Base-by-base conservation (phyloP, 192 early-diverging fungal species). In the Mortierella claussenii region DNA sequence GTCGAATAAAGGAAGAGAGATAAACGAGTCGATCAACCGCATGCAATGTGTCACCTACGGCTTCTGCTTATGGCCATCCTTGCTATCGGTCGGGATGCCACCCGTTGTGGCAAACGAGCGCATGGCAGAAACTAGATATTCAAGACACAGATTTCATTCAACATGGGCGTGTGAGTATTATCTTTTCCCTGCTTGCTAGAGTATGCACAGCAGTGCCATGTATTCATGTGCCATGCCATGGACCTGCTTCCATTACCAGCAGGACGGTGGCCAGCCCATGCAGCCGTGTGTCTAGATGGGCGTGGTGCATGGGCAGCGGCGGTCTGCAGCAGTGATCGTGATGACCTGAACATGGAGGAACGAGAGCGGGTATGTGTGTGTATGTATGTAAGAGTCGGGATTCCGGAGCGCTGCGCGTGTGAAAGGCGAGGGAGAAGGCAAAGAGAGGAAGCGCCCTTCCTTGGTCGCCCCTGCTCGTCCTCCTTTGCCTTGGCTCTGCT, bases 11-110 rank as follows among this genome's bases (percentile, higher is more conserved):
- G n/a, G n/a, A n/a, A n/a, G n/a, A n/a, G n/a, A n/a, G n/a, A n/a
- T n/a, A n/a, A n/a, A n/a, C n/a, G n/a, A 21, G 36, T 54, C 13
- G 18, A n/a, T 37, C 10, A n/a, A n/a, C n/a, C n/a, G n/a, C n/a
- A n/a, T n/a, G n/a, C n/a, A n/a, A n/a, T n/a, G n/a, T 46, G 17
- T 20, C 15, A 46, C 55, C 58, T 70, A 75, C 70, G 70, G 70
- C 44, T 75, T 75, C 37, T 48, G 32, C 31, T 60, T 65, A 3
- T 54, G 47, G 27, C 42, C 18, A 23, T 75, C 63, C 18, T 58
- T 65, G 23, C 23, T 54, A 24, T 60, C 45, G 7, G 59, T 43
- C 17, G 63, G 26, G 0, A 50, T n/a, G 24, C n/a, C n/a, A n/a
- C n/a, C n/a, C n/a, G n/a, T n/a, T n/a, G 56, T 60, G 33, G 70